Percentiles rank a stretch among this genome's conserved stretches.
Evolutionary conservation across 768 basidiomycete genomes (phyloP).

Genomic region (Russula emetica): DNA sequence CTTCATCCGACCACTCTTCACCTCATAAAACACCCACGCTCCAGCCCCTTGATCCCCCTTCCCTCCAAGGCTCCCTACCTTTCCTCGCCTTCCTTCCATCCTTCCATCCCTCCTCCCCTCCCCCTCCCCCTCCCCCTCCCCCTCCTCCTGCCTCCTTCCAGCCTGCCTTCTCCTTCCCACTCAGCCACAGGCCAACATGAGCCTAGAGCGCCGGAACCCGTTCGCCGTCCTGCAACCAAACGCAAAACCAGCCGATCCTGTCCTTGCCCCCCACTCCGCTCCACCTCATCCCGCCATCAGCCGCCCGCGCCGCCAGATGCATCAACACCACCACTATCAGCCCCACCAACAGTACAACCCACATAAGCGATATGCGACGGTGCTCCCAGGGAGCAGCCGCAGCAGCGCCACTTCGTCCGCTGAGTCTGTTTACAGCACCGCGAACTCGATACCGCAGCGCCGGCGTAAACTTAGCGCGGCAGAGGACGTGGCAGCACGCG

Average conservation of each 20-base stretch:
- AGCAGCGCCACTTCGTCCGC: conserved; percentile 24
- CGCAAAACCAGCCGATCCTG: not conserved
- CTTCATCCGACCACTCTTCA: conserved; percentile 21
- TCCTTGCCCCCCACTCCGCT: not conserved
- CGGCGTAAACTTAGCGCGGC: conserved; percentile 26
- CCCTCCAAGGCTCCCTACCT: conserved; percentile 10
- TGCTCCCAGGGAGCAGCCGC: conserved; percentile 21
- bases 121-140: not conserved
- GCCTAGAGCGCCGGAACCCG: conserved; percentile 19
- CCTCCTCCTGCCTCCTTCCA: not conserved
- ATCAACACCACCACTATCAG: conserved; percentile 3
- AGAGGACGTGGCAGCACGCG: conserved; percentile 25
- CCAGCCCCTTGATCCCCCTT: conserved; percentile 2
- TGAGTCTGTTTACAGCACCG: conserved; percentile 14
- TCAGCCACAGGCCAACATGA: conserved; percentile 8
- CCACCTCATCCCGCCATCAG: conserved; percentile 1
- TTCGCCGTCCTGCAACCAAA: conserved; percentile 16
- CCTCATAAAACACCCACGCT: conserved; percentile 24
- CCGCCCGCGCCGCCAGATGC: conserved; percentile 21
- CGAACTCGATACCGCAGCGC: conserved; percentile 6
- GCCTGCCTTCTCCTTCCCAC: not conserved
- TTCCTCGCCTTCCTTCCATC: conserved; percentile 1
- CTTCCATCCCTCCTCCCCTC: not conserved
- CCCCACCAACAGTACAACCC: not conserved
- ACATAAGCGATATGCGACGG: conserved; percentile 24